Percentiles rank a stretch among this genome's conserved stretches.
Conservation (phyloP, 139 green algal genomes). For the Chlorella sp. region DNA sequence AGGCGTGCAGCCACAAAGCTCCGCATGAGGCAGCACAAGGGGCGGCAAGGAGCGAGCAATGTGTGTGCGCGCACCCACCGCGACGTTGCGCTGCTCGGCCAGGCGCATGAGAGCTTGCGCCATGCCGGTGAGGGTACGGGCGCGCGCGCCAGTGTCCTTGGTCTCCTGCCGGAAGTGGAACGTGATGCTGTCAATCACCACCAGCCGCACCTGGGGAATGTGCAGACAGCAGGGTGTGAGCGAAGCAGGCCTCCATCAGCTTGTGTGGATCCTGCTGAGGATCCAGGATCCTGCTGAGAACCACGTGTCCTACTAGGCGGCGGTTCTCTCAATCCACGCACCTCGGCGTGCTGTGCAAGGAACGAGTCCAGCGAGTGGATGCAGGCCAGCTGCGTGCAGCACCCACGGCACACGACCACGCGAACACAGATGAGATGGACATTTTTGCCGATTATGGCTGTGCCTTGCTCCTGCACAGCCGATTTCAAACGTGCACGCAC, state of each 20-base stretch:
- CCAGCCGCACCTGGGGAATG: conserved; percentile 44
- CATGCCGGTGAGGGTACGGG: conserved; percentile 70
- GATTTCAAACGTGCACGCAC: neutral
- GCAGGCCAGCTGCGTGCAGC: neutral
- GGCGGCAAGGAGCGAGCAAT: neutral
- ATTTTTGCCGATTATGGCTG: neutral
- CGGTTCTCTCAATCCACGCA: too few species aligned
- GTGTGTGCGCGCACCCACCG: conserved; percentile 35
- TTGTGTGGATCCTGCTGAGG: neutral
- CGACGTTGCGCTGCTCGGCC: conserved; percentile 58
- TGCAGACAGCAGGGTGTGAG: neutral
- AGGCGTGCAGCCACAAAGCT: neutral
- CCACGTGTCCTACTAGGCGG: neutral
- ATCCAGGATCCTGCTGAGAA: neutral
- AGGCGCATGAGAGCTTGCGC: conserved; percentile 68
- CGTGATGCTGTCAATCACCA: conserved; percentile 85
- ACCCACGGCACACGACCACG: neutral
- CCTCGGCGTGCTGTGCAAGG: neutral
- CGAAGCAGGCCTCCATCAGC: neutral
- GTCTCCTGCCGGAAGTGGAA: conserved; percentile 89
- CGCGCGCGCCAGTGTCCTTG: conserved; percentile 65
- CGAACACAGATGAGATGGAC: neutral
- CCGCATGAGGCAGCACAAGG: neutral
- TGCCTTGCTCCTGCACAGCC: neutral
- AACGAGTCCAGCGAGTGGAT: neutral